phyloP scores from a whole-genome alignment of 306 rosid genomes.

The Cucurbita moschata region DNA sequence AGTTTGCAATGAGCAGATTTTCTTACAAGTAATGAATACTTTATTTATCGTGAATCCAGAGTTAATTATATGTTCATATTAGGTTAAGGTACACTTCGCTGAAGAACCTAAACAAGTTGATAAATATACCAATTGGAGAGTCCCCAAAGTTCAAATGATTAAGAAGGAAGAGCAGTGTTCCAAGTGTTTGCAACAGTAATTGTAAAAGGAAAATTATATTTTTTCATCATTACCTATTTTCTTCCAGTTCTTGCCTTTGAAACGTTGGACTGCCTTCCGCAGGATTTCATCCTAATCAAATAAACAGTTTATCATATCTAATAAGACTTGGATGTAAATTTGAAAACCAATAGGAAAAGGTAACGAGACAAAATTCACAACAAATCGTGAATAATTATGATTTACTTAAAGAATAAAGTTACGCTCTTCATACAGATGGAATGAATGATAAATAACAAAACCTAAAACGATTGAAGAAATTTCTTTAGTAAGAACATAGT shows the following conservation, averaged over 20 bases:
- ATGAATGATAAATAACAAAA: neutral
- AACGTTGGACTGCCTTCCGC: slow-evolving; percentile 74
- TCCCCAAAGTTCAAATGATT: neutral
- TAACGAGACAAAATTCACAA: neutral
- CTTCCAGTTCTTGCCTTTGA: slow-evolving; percentile 98
- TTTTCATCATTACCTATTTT: slow-evolving; percentile 56
- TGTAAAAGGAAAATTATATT: neutral
- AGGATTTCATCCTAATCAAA: slow-evolving; percentile 65
- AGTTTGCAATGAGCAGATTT: neutral
- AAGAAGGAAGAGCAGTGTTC: neutral
- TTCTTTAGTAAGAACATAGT: neutral
- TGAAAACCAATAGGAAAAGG: neutral
- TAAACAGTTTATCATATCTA: slow-evolving; percentile 6
- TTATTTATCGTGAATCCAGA: neutral
- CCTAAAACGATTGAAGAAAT: neutral
- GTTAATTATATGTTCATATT: neutral
- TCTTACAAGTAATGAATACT: neutral
- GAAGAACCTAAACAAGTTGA: neutral
- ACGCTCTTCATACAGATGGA: neutral
- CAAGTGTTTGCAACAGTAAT: neutral
- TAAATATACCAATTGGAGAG: neutral
- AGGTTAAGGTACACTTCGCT: neutral
- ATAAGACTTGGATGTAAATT: neutral
- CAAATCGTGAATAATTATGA: neutral
- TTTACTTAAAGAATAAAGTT: neutral